Conservation (phyloP, 805 yeast genomes). For the Schwanniomyces pseudopolymorphus region DNA sequence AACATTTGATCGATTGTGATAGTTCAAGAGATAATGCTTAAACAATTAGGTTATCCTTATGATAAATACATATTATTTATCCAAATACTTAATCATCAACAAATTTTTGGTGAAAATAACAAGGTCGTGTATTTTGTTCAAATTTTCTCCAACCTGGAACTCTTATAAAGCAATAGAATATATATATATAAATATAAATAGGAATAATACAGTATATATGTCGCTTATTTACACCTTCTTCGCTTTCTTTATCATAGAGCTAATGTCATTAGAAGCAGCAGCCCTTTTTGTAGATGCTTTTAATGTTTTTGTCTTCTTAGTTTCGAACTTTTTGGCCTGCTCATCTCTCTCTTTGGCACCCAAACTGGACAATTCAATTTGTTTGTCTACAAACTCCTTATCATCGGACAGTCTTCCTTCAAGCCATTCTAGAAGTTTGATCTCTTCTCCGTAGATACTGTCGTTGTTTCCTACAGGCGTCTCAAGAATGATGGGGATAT, state of each 20-base stretch:
- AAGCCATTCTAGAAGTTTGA: constrained; percentile 80
- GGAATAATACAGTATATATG: neutral
- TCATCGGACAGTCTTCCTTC: constrained; percentile 56
- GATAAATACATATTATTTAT: neutral
- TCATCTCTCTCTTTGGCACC: constrained; percentile 75
- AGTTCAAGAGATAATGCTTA: neutral
- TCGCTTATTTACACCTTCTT: constrained; percentile 1
- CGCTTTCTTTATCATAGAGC: constrained; percentile 9
- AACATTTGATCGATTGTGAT: constrained; percentile 33
- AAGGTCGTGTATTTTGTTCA: constrained; percentile 3
- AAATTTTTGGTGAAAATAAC: neutral
- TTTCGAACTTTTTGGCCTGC: constrained; percentile 63
- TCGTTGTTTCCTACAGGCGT: constrained; percentile 78
- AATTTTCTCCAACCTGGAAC: too few species aligned
- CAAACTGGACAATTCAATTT: constrained; percentile 46
- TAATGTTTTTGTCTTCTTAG: constrained; percentile 40
- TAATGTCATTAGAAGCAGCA: constrained; percentile 1
- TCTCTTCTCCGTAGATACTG: constrained; percentile 72
- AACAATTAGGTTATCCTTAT: neutral
- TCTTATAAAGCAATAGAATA: too few species aligned
- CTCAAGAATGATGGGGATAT: constrained; percentile 80
- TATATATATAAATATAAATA: neutral
- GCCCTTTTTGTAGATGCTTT: constrained; percentile 7
- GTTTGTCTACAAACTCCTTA: constrained; percentile 50
- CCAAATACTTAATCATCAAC: neutral